Conservation (phyloP, 192 early-diverging fungal species). For the Backusella tuberculispora region DNA sequence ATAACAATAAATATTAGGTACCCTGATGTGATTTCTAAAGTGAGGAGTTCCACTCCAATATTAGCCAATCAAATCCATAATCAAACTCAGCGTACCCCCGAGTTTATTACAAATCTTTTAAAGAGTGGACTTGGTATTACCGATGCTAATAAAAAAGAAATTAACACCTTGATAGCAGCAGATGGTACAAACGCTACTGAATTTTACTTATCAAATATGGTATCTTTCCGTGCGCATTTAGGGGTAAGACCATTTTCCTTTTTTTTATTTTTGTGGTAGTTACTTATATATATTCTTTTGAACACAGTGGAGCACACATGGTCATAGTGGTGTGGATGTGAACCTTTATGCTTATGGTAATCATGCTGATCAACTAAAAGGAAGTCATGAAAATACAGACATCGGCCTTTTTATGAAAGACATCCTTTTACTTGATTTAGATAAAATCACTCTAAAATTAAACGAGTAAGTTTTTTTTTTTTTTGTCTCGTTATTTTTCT, state of each 20-base stretch:
- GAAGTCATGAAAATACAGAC: conserved; percentile 90
- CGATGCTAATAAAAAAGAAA: conserved; percentile 69
- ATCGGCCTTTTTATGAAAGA: conserved; percentile 75
- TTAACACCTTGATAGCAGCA: conserved; percentile 33
- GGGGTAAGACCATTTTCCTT: conserved; percentile 44
- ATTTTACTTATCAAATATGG: conserved; percentile 54
- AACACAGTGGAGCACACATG: conserved; percentile 80
- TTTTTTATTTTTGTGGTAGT: conserved; percentile 17
- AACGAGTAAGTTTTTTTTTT: conserved; percentile 22
- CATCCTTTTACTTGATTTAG: conserved; percentile 64
- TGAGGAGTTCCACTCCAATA: conserved; percentile 68
- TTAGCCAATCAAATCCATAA: conserved; percentile 40
- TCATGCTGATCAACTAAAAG: conserved; percentile 60
- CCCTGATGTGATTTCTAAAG: conserved; percentile 72
- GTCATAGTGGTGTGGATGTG: conserved; percentile 95
- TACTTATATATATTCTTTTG: conserved; percentile 22
- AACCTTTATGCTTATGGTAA: conserved; percentile 88
- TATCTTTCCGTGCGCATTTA: conserved; percentile 59
- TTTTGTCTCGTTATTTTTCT: conserved; percentile 3
- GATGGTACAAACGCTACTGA: conserved; percentile 41
- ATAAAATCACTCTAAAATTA: conserved; percentile 54
- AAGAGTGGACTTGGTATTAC: conserved; percentile 69
- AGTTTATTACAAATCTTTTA: conserved; percentile 51
- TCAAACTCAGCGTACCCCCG: conserved; percentile 68
- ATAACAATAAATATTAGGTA: conserved; percentile 44